These are phyloP conservation scores for Hypsizygus ulmarius DNA, from an alignment of 1,284 basidiomycete species.

Conservation along the genomic window DNA sequence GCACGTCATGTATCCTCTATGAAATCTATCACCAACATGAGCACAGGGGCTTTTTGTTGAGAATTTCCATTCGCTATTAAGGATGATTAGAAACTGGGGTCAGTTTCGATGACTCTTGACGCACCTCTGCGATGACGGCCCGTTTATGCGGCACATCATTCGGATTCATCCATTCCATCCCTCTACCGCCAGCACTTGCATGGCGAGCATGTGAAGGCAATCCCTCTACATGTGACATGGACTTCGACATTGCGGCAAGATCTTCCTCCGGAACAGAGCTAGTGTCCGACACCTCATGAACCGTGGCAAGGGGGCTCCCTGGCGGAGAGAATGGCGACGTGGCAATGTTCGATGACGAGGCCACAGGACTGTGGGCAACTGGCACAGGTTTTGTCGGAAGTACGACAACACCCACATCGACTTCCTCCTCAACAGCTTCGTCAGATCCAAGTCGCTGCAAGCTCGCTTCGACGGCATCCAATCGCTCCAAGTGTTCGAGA, in stretches of 20 bases:
- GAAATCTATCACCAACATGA: constrained; percentile 57
- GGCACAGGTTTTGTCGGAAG: constrained; percentile 27
- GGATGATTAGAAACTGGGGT: background rate
- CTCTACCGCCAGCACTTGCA: constrained; percentile 42
- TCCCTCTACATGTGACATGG: constrained; percentile 63
- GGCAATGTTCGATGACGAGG: constrained; percentile 27
- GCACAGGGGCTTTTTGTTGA: constrained; percentile 64
- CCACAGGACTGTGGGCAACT: constrained; percentile 12
- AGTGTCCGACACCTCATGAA: constrained; percentile 50
- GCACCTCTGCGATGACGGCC: constrained; percentile 69
- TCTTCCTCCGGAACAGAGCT: constrained; percentile 69
- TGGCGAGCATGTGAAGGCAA: constrained; percentile 40
- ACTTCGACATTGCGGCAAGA: constrained; percentile 69
- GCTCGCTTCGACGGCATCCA: constrained; percentile 78
- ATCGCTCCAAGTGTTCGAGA: constrained; percentile 75
- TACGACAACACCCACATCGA: constrained; percentile 59
- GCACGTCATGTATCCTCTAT: constrained; percentile 13
- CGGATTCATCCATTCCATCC: constrained; percentile 66
- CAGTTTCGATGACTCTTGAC: constrained; percentile 21
- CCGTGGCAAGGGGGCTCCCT: constrained; percentile 51
- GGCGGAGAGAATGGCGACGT: constrained; percentile 48
- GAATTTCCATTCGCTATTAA: constrained; percentile 67
- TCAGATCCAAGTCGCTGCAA: constrained; percentile 66
- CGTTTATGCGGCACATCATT: constrained; percentile 51
- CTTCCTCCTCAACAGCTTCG: constrained; percentile 39